phyloP scores from a whole-genome alignment of 1,284 basidiomycete genomes.

The Cryptococcus wingfieldii region DNA sequence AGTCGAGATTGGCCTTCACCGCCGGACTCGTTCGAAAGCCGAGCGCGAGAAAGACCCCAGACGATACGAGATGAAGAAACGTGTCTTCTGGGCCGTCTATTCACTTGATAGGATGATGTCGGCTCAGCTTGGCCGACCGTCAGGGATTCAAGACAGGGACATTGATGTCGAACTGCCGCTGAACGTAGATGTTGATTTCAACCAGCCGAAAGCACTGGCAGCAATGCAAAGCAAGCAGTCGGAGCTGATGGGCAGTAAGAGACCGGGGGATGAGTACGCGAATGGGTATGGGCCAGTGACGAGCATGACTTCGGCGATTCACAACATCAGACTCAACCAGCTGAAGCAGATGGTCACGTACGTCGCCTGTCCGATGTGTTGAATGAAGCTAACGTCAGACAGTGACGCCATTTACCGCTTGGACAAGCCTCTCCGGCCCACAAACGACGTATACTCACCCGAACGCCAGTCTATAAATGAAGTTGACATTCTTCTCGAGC shows the following conservation, averaged over 20 bases:
- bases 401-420: conserved; percentile 30
- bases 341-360: conserved; percentile 28
- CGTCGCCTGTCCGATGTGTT: conserved; percentile 2
- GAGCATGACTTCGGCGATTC: conserved; percentile 33
- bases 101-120: conserved; percentile 33
- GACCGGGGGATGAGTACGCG: conserved; percentile 26
- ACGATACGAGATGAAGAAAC: conserved; percentile 29
- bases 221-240: conserved; percentile 27
- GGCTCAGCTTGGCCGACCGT: conserved; percentile 28
- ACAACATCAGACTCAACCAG: conserved; percentile 28
- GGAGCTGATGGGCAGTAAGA: conserved; percentile 12
- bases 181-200: conserved; percentile 27
- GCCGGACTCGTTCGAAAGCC: conserved; percentile 16
- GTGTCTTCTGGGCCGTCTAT: conserved; percentile 33
- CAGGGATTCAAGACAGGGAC: conserved; percentile 29
- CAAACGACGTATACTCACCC: conserved; percentile 1
- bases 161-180: conserved; percentile 34
- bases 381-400: not conserved
- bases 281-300: conserved; percentile 23
- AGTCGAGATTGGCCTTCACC: conserved; percentile 29
- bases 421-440: conserved; percentile 19
- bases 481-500: conserved; percentile 16
- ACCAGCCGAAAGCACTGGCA: conserved; percentile 15
- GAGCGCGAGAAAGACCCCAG: conserved; percentile 26
- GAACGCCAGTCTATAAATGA: conserved; percentile 15